phyloP scores from a whole-genome alignment of 2,329 filamentous ascomycete genomes.

The Orbilia ellipsospora region DNA sequence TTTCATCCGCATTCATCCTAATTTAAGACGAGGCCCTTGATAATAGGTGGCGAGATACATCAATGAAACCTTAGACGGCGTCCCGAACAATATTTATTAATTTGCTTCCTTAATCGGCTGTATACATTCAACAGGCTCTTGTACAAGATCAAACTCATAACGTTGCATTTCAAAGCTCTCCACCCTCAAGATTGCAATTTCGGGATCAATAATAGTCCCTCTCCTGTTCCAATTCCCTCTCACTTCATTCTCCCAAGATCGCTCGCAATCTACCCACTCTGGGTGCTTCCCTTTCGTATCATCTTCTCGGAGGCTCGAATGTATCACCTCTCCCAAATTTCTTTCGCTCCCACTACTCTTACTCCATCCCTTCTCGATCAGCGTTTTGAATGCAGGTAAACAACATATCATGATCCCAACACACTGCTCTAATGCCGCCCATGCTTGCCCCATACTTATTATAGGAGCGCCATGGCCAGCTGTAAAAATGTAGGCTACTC shows the following conservation, averaged over 20 bases:
- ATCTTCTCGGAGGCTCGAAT: not conserved
- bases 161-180: conserved; percentile 23
- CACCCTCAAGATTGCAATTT: conserved; percentile 17
- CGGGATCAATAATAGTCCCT: conserved; percentile 9
- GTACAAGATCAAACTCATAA: not conserved
- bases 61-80: too few relatives aligned
- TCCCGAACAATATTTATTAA: too few relatives aligned
- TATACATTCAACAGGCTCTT: not conserved
- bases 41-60: too few relatives aligned
- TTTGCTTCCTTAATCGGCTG: too few relatives aligned
- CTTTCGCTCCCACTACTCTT: conserved; percentile 6
- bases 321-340: not conserved
- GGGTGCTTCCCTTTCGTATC: not conserved
- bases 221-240: conserved; percentile 11
- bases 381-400: conserved; percentile 29
- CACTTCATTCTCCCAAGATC: conserved; percentile 12
- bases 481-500: conserved; percentile 31
- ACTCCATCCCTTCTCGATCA: conserved; percentile 3
- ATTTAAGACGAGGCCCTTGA: too few relatives aligned
- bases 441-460: conserved; percentile 25
- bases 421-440: conserved; percentile 28
- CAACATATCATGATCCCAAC: conserved; percentile 38
- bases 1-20: too few relatives aligned
- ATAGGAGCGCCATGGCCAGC: conserved; percentile 12
- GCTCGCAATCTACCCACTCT: not conserved